Percentiles rank a stretch among this genome's conserved stretches.
Conservation (phyloP, 805 yeast species). For the Yamadazyma sp. region DNA sequence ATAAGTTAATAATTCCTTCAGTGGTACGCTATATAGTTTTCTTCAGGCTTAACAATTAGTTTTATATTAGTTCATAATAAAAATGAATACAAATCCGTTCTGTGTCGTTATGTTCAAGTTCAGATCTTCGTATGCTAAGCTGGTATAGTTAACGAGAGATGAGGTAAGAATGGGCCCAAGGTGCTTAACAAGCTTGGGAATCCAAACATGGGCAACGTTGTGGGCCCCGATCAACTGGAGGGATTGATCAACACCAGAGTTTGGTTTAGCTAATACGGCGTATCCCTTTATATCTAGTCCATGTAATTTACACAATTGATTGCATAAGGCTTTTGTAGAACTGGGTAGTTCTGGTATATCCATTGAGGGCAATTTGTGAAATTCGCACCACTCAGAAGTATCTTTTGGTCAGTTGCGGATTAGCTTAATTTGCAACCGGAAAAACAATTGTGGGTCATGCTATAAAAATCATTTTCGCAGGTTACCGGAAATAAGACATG, state of each 20-base stretch:
- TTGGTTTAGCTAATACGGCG: too few relatives aligned
- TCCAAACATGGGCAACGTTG: neutral
- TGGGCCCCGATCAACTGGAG: constrained; percentile 3
- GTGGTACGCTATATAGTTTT: neutral
- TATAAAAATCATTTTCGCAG: too few relatives aligned
- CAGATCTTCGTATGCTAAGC: constrained; percentile 6
- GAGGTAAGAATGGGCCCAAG: constrained; percentile 10
- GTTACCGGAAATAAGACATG: too few relatives aligned
- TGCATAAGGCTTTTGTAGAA: constrained; percentile 1
- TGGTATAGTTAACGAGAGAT: constrained; percentile 11
- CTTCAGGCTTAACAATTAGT: constrained; percentile 4
- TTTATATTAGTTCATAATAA: constrained; percentile 11
- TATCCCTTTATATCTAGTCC: neutral
- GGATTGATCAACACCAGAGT: neutral
- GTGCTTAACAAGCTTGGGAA: constrained; percentile 2
- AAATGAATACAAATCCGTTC: constrained; percentile 13
- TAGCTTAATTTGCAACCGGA: too few relatives aligned
- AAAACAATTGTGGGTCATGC: too few relatives aligned
- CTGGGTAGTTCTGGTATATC: constrained; percentile 1
- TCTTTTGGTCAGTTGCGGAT: too few relatives aligned
- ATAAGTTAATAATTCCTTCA: constrained; percentile 16
- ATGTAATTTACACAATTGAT: constrained; percentile 6
- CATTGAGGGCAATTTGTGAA: neutral
- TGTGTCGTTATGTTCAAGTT: constrained; percentile 10
- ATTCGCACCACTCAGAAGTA: too few relatives aligned